phyloP scores from a whole-genome alignment of 164 flowering plant species.

The Liquidambar formosana region DNA sequence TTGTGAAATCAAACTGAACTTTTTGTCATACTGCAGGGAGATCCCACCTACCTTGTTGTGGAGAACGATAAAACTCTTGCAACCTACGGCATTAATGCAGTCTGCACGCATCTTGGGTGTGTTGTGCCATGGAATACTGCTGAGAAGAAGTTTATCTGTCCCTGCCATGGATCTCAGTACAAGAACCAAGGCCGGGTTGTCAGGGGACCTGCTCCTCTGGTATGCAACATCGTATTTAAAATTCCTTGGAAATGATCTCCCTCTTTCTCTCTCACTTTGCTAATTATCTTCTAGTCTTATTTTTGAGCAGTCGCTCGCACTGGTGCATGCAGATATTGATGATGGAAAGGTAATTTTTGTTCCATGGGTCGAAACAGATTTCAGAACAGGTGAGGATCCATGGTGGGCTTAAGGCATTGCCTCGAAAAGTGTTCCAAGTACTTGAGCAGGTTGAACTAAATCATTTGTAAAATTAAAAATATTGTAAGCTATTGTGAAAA shows the following conservation, averaged over 20 bases:
- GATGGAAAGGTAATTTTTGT: constrained; percentile 88
- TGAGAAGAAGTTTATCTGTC: constrained; percentile 89
- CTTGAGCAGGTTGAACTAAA: too few species aligned
- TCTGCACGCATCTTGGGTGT: constrained; percentile 42
- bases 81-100: constrained; percentile 83
- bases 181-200: constrained; percentile 88
- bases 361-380: constrained; percentile 96
- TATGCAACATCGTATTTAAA: constrained; percentile 27
- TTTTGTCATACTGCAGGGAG: constrained; percentile 56
- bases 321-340: constrained; percentile 79
- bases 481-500: too few species aligned
- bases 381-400: constrained; percentile 89
- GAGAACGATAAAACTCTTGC: constrained; percentile 83
- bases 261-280: background rate
- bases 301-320: constrained; percentile 71
- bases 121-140: constrained; percentile 85
- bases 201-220: constrained; percentile 96
- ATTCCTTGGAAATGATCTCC: background rate
- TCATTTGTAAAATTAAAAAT: too few species aligned
- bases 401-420: constrained; percentile 70
- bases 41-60: constrained; percentile 92
- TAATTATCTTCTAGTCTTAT: background rate
- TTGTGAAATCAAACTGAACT: too few species aligned
- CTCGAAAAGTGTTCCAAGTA: too few species aligned
- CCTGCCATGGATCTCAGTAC: constrained; percentile 97